A percentile compares a stretch with the other conserved stretches of the same genome.
Conservation (phyloP, 306 rosid species). For the Rubus idaeus region DNA sequence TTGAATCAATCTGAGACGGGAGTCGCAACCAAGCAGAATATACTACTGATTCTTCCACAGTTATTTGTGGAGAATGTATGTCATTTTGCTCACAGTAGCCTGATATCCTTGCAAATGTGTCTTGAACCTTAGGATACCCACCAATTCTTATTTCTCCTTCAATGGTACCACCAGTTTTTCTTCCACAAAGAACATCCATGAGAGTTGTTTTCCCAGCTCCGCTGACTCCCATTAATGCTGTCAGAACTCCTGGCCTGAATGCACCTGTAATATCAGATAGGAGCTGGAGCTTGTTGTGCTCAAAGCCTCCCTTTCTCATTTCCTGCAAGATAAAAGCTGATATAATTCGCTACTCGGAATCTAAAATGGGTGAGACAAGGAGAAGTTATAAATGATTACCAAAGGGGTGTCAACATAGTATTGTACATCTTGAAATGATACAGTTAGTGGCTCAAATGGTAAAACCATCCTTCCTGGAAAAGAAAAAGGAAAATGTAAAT, state of each 20-base stretch:
- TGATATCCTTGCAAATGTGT: constrained; percentile 72
- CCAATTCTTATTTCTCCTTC: constrained; percentile 76
- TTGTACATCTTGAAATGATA: constrained; percentile 41
- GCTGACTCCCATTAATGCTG: constrained; percentile 84
- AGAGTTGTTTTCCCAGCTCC: constrained; percentile 92
- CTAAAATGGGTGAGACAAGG: background rate
- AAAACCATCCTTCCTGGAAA: constrained; percentile 38
- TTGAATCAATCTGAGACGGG: constrained; percentile 56
- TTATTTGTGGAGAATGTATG: constrained; percentile 73
- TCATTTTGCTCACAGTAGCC: constrained; percentile 84
- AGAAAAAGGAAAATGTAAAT: background rate
- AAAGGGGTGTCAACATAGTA: constrained; percentile 48
- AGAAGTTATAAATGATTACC: constrained; percentile 28
- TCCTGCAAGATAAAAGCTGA: constrained; percentile 41
- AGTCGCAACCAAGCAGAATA: constrained; percentile 78
- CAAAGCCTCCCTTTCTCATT: constrained; percentile 62
- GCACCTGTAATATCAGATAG: constrained; percentile 74
- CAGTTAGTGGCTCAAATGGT: constrained; percentile 44
- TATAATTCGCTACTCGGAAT: background rate
- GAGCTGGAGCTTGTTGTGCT: constrained; percentile 61
- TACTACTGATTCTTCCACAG: constrained; percentile 69
- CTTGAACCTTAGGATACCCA: constrained; percentile 72
- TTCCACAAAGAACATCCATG: constrained; percentile 84
- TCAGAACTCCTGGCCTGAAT: constrained; percentile 75
- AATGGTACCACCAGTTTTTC: constrained; percentile 69